phyloP scores from a whole-genome alignment of 495 filamentous ascomycete species.

The Aspergillus ostianus region DNA sequence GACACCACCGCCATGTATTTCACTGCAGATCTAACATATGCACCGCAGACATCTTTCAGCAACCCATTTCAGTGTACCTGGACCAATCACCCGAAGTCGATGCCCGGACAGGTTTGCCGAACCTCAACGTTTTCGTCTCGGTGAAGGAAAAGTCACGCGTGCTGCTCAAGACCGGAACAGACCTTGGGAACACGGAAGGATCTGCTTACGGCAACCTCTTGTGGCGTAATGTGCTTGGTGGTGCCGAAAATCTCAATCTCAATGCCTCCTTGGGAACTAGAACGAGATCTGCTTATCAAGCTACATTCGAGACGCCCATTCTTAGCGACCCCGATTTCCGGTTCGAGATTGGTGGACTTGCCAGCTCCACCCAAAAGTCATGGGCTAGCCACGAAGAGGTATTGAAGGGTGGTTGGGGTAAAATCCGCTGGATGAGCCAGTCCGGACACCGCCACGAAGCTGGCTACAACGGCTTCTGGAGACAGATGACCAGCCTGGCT shows the following conservation, averaged over 20 bases:
- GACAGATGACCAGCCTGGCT: conserved; percentile 78
- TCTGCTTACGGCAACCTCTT: conserved; percentile 82
- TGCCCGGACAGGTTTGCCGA: conserved; percentile 55
- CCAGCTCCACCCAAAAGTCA: conserved; percentile 77
- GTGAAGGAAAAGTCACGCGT: conserved; percentile 78
- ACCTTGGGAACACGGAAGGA: conserved; percentile 86
- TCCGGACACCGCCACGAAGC: conserved; percentile 69
- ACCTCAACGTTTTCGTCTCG: conserved; percentile 73
- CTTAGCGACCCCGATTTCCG: conserved; percentile 76
- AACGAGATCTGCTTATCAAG: conserved; percentile 84
- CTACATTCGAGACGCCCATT: conserved; percentile 76
- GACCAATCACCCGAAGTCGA: conserved; percentile 65
- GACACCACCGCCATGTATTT: neutral
- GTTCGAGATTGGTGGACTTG: conserved; percentile 70
- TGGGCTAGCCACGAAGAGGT: conserved; percentile 94
- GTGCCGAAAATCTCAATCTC: conserved; percentile 82
- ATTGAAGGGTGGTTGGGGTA: conserved; percentile 74
- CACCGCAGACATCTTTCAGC: conserved; percentile 75
- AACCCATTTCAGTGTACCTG: conserved; percentile 75
- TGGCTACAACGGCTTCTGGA: conserved; percentile 77
- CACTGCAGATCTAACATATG: neutral
- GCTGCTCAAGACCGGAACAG: conserved; percentile 85
- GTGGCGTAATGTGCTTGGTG: conserved; percentile 90
- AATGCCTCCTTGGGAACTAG: conserved; percentile 85
- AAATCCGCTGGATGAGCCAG: conserved; percentile 65